Conservation (phyloP, 768 basidiomycete genomes). For the Suillus decipiens region DNA sequence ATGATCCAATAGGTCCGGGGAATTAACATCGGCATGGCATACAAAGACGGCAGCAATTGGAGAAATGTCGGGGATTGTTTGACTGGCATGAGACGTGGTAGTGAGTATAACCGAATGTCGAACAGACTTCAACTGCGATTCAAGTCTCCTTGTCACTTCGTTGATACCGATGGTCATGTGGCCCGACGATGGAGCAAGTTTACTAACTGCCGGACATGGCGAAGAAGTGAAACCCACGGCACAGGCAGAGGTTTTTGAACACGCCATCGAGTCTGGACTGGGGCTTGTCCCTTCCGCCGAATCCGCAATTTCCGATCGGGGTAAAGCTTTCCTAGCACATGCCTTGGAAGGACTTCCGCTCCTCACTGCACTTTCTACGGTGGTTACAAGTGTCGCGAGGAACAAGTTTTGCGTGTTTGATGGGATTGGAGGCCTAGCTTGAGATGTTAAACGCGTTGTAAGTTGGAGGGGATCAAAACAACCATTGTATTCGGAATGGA, state of each 20-base stretch:
- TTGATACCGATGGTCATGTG: constrained; percentile 73
- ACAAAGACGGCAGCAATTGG: constrained; percentile 53
- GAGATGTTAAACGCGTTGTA: constrained; percentile 7
- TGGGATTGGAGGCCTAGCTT: constrained; percentile 51
- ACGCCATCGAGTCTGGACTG: not conserved
- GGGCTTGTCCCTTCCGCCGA: not conserved
- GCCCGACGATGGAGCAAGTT: constrained; percentile 24
- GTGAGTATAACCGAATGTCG: constrained; percentile 17
- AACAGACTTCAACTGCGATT: constrained; percentile 44
- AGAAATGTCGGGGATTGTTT: constrained; percentile 5
- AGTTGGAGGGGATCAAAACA: constrained; percentile 11
- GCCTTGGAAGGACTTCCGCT: not conserved
- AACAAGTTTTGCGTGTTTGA: constrained; percentile 57
- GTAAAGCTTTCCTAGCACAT: not conserved
- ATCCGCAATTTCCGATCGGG: not conserved
- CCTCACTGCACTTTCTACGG: constrained; percentile 44
- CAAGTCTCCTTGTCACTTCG: constrained; percentile 64
- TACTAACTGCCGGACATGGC: not conserved
- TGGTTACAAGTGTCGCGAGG: constrained; percentile 50
- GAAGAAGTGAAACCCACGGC: not conserved
- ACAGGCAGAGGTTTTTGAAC: not conserved
- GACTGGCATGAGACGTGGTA: not conserved
- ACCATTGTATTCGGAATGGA: constrained; percentile 51
- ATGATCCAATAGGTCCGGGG: constrained; percentile 70
- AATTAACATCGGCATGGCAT: constrained; percentile 76